Conservation (phyloP, 2,329 filamentous ascomycete genomes). For the Beauveria rudraprayagi region DNA sequence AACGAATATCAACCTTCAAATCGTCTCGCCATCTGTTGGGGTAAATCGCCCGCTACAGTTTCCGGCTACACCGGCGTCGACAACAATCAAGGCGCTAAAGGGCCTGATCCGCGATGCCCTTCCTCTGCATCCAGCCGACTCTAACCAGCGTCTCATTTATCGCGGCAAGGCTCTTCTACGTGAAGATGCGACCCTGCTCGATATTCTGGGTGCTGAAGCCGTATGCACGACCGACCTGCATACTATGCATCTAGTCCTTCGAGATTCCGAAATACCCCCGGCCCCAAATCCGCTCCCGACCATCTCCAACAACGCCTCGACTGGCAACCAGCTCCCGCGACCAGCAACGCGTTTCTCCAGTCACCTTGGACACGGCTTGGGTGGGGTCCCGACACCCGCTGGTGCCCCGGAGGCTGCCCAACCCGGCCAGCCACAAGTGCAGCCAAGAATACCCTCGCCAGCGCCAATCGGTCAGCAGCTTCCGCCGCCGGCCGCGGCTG, state of each 20-base stretch:
- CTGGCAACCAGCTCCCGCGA: constrained; percentile 9
- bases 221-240: constrained; percentile 41
- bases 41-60: constrained; percentile 45
- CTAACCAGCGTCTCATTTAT: constrained; percentile 53
- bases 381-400: constrained; percentile 10
- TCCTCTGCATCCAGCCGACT: constrained; percentile 40
- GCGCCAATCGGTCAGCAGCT: constrained; percentile 12
- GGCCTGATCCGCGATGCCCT: constrained; percentile 47
- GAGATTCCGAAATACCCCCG: constrained; percentile 23
- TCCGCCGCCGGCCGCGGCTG: constrained; percentile 15
- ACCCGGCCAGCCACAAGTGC: constrained; percentile 15
- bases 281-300: constrained; percentile 20
- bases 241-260: constrained; percentile 46
- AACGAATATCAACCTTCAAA: constrained; percentile 44
- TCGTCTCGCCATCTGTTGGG: constrained; percentile 51
- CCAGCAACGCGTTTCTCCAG: constrained; percentile 1
- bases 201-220: constrained; percentile 48
- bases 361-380: not conserved
- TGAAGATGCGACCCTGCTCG: constrained; percentile 47
- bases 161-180: constrained; percentile 47
- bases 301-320: constrained; percentile 18
- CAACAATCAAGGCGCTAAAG: constrained; percentile 50
- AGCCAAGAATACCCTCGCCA: constrained; percentile 7
- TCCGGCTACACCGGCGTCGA: constrained; percentile 37
- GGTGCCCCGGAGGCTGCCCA: constrained; percentile 16